phyloP scores from a whole-genome alignment of 164 flowering plant species.

The Dillenia turbinata region DNA sequence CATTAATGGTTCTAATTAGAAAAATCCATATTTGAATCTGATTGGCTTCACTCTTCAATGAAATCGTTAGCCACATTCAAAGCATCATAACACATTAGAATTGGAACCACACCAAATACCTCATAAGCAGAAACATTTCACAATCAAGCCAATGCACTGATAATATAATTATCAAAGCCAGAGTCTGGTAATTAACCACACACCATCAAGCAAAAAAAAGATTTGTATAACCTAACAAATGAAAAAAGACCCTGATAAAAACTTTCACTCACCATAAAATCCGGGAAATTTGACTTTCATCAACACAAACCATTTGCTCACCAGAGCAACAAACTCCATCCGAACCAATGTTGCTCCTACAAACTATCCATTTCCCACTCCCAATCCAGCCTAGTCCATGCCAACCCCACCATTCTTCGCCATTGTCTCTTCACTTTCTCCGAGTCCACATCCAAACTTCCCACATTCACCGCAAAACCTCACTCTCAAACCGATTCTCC shows the following conservation, averaged over 20 bases:
- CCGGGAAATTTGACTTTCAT: slow-evolving; percentile 50
- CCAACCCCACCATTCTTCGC: slow-evolving; percentile 89
- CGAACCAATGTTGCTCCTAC: slow-evolving; percentile 29
- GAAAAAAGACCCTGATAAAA: background rate
- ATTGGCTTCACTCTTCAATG: too few relatives aligned
- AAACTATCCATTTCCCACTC: slow-evolving; percentile 58
- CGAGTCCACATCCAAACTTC: slow-evolving; percentile 26
- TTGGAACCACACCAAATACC: too few relatives aligned
- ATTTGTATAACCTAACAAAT: background rate
- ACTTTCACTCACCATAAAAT: slow-evolving; percentile 51
- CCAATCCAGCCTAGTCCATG: slow-evolving; percentile 95
- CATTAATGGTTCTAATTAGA: too few relatives aligned
- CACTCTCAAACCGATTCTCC: slow-evolving; percentile 63
- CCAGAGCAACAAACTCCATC: slow-evolving; percentile 44
- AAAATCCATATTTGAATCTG: too few relatives aligned
- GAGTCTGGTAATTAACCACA: background rate
- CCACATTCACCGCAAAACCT: slow-evolving; percentile 29
- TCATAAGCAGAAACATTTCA: too few relatives aligned
- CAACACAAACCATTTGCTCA: slow-evolving; percentile 63
- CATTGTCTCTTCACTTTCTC: slow-evolving; percentile 31
- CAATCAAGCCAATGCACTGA: too few relatives aligned
- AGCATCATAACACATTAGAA: too few relatives aligned
- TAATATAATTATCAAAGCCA: background rate
- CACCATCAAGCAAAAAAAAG: background rate
- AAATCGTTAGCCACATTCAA: too few relatives aligned